Conservation (phyloP, 2,329 filamentous ascomycete genomes). For the Monilinia vaccinii-corymbosi region DNA sequence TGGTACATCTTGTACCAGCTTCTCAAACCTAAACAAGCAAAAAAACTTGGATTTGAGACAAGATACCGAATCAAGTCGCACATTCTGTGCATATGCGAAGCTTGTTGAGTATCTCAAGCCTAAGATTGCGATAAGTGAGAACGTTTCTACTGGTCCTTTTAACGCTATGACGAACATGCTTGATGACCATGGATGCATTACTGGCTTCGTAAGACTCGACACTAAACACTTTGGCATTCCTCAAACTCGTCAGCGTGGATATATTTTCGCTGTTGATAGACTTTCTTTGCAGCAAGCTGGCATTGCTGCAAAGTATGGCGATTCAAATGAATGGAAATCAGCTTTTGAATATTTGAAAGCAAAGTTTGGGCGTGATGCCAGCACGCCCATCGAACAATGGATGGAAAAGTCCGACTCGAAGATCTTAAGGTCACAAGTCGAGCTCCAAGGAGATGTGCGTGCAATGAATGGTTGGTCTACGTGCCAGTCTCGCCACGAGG, state of each 20-base stretch:
- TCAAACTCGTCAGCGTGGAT: conserved; percentile 55
- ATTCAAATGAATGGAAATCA: not conserved
- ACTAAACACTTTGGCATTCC: conserved; percentile 67
- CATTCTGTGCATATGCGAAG: conserved; percentile 50
- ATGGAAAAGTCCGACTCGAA: conserved; percentile 41
- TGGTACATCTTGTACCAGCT: conserved; percentile 70
- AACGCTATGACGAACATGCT: conserved; percentile 14
- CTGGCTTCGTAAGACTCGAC: conserved; percentile 43
- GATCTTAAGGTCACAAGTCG: not conserved
- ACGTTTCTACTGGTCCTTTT: conserved; percentile 57
- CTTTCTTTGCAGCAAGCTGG: not conserved
- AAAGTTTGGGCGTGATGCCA: conserved; percentile 41
- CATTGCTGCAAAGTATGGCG: not conserved
- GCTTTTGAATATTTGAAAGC: not conserved
- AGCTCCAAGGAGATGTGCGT: conserved; percentile 23
- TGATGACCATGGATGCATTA: conserved; percentile 43
- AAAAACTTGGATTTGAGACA: conserved; percentile 40
- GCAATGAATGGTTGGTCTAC: conserved; percentile 14
- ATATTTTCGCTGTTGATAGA: conserved; percentile 46
- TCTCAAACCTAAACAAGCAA: conserved; percentile 53
- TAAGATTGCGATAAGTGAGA: conserved; percentile 61
- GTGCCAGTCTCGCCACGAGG: conserved; percentile 42
- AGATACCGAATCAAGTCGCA: conserved; percentile 55
- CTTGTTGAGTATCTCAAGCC: conserved; percentile 50
- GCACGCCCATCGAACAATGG: conserved; percentile 52